A percentile compares a stretch with the other conserved stretches of the same genome.
Conservation (phyloP, 176 grass and related monocot species). For the Cenchrus fungigraminus region DNA sequence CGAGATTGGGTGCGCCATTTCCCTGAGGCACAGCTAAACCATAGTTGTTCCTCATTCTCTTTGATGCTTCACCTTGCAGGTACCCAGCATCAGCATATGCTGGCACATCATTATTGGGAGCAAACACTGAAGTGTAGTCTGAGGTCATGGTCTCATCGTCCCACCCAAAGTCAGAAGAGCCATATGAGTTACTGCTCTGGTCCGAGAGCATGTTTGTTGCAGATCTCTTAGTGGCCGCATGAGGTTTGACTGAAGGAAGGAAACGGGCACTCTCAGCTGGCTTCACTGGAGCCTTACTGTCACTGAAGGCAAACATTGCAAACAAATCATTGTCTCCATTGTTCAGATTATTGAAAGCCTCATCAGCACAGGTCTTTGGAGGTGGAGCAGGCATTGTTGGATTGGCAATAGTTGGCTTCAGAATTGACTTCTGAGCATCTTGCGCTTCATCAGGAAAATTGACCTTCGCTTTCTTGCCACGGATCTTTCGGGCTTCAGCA, state of each 20-base stretch:
- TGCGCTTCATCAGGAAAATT: constrained; percentile 69
- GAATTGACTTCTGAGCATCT: constrained; percentile 28
- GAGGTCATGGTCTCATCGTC: constrained; percentile 52
- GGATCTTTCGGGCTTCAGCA: constrained; percentile 73
- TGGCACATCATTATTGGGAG: constrained; percentile 28
- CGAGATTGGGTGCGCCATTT: constrained; percentile 27
- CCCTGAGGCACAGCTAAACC: constrained; percentile 51
- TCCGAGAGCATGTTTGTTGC: constrained; percentile 56
- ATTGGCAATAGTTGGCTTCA: constrained; percentile 35
- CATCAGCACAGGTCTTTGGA: constrained; percentile 8
- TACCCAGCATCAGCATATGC: constrained; percentile 35
- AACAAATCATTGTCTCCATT: constrained; percentile 60
- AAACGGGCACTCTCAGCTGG: constrained; percentile 32
- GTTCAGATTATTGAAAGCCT: constrained; percentile 38
- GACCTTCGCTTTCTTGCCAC: constrained; percentile 83
- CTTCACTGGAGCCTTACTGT: constrained; percentile 44
- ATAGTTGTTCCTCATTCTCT: constrained; percentile 63
- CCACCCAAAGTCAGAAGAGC: constrained; percentile 56
- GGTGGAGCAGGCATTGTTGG: constrained; percentile 35
- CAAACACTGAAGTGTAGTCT: constrained; percentile 51
- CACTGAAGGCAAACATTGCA: constrained; percentile 50
- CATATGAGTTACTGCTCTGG: constrained; percentile 61
- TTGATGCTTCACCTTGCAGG: constrained; percentile 40
- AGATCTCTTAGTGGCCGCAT: constrained; percentile 21
- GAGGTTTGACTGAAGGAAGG: constrained; percentile 27